Evolutionary conservation across 148 eudicot species (phyloP).

Genomic region (Pouteria glomerata): DNA sequence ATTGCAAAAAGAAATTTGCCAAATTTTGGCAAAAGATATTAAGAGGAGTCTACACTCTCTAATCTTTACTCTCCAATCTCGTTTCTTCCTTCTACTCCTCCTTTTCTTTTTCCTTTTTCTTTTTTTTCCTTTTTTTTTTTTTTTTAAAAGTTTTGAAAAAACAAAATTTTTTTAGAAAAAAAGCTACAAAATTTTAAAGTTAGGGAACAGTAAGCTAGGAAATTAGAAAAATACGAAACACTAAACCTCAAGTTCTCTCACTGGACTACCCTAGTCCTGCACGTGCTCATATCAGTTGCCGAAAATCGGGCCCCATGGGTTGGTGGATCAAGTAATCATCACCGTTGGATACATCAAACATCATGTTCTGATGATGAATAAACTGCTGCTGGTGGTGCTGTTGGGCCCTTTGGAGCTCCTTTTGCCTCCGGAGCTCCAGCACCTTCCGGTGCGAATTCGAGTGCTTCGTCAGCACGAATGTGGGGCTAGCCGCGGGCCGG

Average conservation of each 20-base stretch:
- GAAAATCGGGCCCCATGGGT: constrained; percentile 60
- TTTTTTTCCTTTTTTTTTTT: no score
- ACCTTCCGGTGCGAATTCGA: constrained; percentile 89
- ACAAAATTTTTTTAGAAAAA: no score
- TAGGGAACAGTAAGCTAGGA: constrained; percentile 7
- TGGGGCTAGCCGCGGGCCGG: constrained; percentile 87
- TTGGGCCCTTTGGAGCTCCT: constrained; percentile 44
- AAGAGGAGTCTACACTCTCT: no score
- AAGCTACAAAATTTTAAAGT: constrained; percentile 30
- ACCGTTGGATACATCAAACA: constrained; percentile 42
- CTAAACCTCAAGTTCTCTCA: background rate
- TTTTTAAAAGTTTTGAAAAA: no score
- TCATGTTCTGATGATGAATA: constrained; percentile 34
- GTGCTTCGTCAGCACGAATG: constrained; percentile 64
- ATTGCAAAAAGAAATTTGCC: no score
- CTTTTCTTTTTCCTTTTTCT: no score
- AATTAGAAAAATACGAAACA: constrained; percentile 5
- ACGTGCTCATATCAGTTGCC: constrained; percentile 47
- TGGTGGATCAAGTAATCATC: constrained; percentile 90
- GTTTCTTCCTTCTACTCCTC: no score
- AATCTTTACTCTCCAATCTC: no score
- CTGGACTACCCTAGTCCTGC: background rate
- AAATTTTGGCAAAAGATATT: no score
- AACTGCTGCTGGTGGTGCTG: constrained; percentile 38
- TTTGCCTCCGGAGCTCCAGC: constrained; percentile 74